phyloP scores from a whole-genome alignment of 352 stramenopile species.

The Globisporangium abappressorium region DNA sequence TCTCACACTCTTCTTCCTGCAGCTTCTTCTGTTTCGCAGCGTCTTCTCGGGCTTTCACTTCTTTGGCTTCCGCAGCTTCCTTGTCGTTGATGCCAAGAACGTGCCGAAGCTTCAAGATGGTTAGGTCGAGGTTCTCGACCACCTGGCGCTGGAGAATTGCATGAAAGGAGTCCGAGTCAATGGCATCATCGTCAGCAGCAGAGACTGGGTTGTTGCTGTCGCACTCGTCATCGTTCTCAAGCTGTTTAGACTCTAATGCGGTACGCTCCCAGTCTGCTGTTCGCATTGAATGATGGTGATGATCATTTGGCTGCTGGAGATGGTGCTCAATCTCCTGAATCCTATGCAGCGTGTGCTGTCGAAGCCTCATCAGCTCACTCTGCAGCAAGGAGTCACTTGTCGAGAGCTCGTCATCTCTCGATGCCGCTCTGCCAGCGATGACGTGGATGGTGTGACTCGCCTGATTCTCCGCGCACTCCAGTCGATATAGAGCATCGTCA shows the following conservation, averaged over 20 bases:
- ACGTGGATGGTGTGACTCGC: slow-evolving; percentile 3
- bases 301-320: slow-evolving; percentile 4
- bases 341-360: slow-evolving; percentile 19
- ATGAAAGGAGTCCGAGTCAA: slow-evolving; percentile 17
- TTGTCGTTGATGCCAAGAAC: slow-evolving; percentile 49
- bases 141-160: slow-evolving; percentile 45
- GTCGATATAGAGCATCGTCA: slow-evolving; percentile 34
- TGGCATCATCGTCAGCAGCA: background rate
- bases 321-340: slow-evolving; percentile 35
- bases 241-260: slow-evolving; percentile 13
- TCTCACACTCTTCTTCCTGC: slow-evolving; percentile 19
- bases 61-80: slow-evolving; percentile 32
- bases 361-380: slow-evolving; percentile 21
- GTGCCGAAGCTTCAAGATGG: slow-evolving; percentile 62
- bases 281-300: background rate
- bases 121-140: slow-evolving; percentile 56
- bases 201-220: background rate
- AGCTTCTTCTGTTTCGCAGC: slow-evolving; percentile 14
- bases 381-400: too few relatives aligned
- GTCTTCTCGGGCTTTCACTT: background rate
- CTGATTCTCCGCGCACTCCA: slow-evolving; percentile 31
- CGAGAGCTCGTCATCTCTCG: background rate
- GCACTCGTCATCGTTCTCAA: background rate
- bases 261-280: slow-evolving; percentile 23
- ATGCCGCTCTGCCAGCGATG: background rate